Evolutionary conservation across 371 early-diverging fungal genomes (phyloP).

Genomic region (Rhizomucor pusillus): DNA sequence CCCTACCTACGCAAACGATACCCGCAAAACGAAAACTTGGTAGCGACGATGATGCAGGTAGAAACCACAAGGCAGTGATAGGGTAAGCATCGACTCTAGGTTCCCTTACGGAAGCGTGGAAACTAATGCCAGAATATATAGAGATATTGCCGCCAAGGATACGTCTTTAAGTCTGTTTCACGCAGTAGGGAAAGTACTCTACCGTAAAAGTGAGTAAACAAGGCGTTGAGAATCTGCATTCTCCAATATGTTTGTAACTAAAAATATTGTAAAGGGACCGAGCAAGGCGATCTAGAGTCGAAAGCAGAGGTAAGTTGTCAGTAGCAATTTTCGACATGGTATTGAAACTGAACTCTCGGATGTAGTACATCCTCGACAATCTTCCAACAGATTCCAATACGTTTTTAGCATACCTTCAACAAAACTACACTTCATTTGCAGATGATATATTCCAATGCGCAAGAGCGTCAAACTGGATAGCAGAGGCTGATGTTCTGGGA

Average conservation of each 20-base stretch:
- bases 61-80: not conserved
- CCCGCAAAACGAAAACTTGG: slow-evolving; percentile 8
- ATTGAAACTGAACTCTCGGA: not conserved
- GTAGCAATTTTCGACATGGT: not conserved
- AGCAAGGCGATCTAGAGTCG: slow-evolving; percentile 22
- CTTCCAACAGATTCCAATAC: slow-evolving; percentile 17
- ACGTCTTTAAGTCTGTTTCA: slow-evolving; percentile 32
- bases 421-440: slow-evolving; percentile 20
- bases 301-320: slow-evolving; percentile 21
- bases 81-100: no score
- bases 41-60: not conserved
- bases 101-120: no score
- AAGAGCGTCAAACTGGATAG: slow-evolving; percentile 13
- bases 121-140: not conserved
- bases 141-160: slow-evolving; percentile 1
- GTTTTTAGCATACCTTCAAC: slow-evolving; percentile 25
- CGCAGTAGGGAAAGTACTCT: slow-evolving; percentile 40
- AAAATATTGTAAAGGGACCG: slow-evolving; percentile 5
- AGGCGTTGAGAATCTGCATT: no score
- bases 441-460: slow-evolving; percentile 17
- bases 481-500: slow-evolving; percentile 25
- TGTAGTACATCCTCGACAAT: slow-evolving; percentile 21
- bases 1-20: not conserved
- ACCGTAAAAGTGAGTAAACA: slow-evolving; percentile 27
- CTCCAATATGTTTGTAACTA: not conserved